phyloP scores from a whole-genome alignment of 2,329 filamentous ascomycete genomes.

The Torrubiella hemipterigena region DNA sequence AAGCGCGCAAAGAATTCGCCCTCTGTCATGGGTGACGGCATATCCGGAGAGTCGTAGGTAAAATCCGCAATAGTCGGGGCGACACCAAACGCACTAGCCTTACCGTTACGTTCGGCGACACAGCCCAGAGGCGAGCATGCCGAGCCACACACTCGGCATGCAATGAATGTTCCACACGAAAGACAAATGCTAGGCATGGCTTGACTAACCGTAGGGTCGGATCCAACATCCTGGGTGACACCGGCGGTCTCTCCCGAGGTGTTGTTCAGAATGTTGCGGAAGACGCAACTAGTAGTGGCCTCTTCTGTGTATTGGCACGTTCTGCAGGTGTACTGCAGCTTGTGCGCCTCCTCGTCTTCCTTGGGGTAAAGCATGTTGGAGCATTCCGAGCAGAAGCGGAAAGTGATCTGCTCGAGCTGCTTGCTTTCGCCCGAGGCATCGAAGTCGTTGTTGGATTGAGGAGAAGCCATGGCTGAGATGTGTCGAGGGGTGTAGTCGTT shows the following conservation, averaged over 20 bases:
- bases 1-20: too few species aligned
- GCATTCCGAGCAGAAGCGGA: conserved; percentile 97
- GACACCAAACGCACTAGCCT: too few species aligned
- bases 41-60: too few species aligned
- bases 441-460: conserved; percentile 35
- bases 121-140: too few species aligned
- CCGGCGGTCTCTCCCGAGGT: conserved; percentile 90
- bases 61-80: too few species aligned
- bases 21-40: too few species aligned
- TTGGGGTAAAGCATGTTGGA: conserved; percentile 97
- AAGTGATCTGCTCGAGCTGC: conserved; percentile 72
- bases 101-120: too few species aligned
- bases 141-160: conserved; percentile 30
- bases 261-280: conserved; percentile 86
- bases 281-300: conserved; percentile 81
- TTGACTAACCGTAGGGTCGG: conserved; percentile 94
- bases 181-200: conserved; percentile 30
- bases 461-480: conserved; percentile 39
- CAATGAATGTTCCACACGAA: conserved; percentile 31
- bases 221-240: conserved; percentile 92
- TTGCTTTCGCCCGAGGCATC: conserved; percentile 32
- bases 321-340: conserved; percentile 88
- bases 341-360: conserved; percentile 75
- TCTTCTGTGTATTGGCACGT: conserved; percentile 88
- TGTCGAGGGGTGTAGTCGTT: conserved; percentile 3